Conservation (phyloP, 179 eudicot species). For the Pouteria campechiana region DNA sequence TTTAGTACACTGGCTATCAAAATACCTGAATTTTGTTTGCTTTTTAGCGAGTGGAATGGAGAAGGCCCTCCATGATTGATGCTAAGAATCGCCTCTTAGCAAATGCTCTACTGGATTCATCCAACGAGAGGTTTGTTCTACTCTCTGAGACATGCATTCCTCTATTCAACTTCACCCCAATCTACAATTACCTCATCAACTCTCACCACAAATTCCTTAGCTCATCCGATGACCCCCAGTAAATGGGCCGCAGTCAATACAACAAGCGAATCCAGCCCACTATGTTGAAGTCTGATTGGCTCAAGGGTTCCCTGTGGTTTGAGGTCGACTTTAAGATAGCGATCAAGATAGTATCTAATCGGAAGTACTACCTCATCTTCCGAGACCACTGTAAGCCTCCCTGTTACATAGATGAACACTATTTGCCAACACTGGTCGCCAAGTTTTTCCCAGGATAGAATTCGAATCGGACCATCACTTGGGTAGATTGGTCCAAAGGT, state of each 20-base stretch:
- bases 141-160: constrained; percentile 69
- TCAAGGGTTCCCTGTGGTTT: constrained; percentile 66
- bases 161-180: constrained; percentile 42
- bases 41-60: constrained; percentile 67
- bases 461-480: constrained; percentile 55
- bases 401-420: constrained; percentile 85
- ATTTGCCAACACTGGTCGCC: constrained; percentile 46
- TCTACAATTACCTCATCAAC: constrained; percentile 37
- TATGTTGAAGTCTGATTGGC: constrained; percentile 32
- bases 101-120: constrained; percentile 56
- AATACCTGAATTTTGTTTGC: background rate
- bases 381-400: constrained; percentile 48
- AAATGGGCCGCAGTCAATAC: constrained; percentile 36
- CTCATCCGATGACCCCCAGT: constrained; percentile 47
- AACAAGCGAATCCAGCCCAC: constrained; percentile 41
- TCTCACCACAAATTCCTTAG: constrained; percentile 38
- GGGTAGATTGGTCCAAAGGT: constrained; percentile 74
- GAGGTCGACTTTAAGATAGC: constrained; percentile 34
- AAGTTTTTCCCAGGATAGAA: constrained; percentile 29
- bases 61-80: constrained; percentile 36
- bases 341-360: constrained; percentile 28
- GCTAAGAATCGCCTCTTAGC: constrained; percentile 55
- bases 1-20: no score
- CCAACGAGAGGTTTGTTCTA: constrained; percentile 48
- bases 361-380: constrained; percentile 23